Base-by-base conservation (phyloP, 73 alveolate genomes). In the Paramecium caudatum region DNA sequence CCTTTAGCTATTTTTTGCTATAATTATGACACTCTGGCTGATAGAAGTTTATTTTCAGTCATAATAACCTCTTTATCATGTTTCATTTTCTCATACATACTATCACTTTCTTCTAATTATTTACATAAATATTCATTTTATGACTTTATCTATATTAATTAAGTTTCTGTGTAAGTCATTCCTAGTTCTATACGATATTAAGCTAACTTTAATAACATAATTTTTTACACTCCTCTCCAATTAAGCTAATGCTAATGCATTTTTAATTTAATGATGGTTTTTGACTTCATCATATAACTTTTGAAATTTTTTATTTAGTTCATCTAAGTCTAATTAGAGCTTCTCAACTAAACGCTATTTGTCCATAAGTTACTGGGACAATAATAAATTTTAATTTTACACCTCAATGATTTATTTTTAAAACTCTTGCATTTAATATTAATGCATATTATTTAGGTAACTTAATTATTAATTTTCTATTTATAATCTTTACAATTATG, bases 41-140 rank as follows among this genome's bases (percentile, higher is more conserved):
- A 55, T 27, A 55, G 30, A 27, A 55, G 30, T 55, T 55, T 55
- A 23, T 55, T 55, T 23, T 55, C 80, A 5, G 80, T 55, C n/a
- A 55, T 12, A 27, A 55, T 27, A 1, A 55, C 80, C 23, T 55
- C 80, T 10, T 55, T 55, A 8, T 55, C 80, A 23, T 55, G 80
- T 55, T 55, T 55, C 23, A 55, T 55, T 55, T 55, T 55, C 8
- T 55, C 80, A 55, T 55, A 55, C 80, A 55, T 55, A 55, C 80
- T 23, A 55, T 55, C 45, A 55, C 46, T 27, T 55, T 55, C 80
- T 27, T 55, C 45, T 3, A 55, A 55, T 55, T 55, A 15, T 55
- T 55, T 55, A 55, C 17, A 21, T 55, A 55, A 55, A 55, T 55
- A 55, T 21, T 55, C 80, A 55, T 55, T 55, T 55, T 55, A n/a